Percentiles rank a stretch among this genome's conserved stretches.
Conservation (phyloP, 2,329 filamentous ascomycete genomes). For the Teratosphaeria epicoccoides region DNA sequence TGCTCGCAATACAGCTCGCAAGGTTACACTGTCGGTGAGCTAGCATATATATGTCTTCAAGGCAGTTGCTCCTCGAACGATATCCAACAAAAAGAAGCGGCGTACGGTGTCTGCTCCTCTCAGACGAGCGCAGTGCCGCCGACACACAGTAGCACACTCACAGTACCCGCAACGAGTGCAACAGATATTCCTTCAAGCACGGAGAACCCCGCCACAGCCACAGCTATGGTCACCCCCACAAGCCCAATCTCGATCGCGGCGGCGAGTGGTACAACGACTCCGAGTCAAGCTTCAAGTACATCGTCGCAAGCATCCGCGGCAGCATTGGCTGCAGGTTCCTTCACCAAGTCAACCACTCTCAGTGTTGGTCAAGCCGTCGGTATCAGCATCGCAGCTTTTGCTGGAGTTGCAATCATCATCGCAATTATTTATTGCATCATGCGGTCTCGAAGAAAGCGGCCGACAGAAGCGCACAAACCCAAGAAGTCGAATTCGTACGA, state of each 20-base stretch:
- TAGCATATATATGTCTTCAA: slow-evolving; percentile 18
- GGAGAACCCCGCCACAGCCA: not conserved
- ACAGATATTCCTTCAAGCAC: slow-evolving; percentile 2
- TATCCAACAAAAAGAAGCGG: slow-evolving; percentile 3
- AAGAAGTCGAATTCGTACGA: slow-evolving; percentile 20
- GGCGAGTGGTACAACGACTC: not conserved
- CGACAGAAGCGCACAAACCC: slow-evolving; percentile 7
- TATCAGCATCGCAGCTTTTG: slow-evolving; percentile 23
- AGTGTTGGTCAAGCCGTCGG: slow-evolving; percentile 24
- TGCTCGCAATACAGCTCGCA: slow-evolving; percentile 22
- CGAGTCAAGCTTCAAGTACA: not conserved
- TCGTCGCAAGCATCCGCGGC: not conserved
- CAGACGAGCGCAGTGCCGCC: slow-evolving; percentile 14
- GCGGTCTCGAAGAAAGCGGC: slow-evolving; percentile 15
- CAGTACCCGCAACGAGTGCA: slow-evolving; percentile 9
- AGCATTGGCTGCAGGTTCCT: not conserved
- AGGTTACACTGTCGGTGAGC: slow-evolving; percentile 25
- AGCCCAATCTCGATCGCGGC: not conserved
- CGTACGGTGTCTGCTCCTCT: slow-evolving; percentile 21
- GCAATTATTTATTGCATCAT: slow-evolving; percentile 13
- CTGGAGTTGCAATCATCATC: slow-evolving; percentile 15
- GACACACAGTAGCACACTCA: slow-evolving; percentile 17
- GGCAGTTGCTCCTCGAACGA: slow-evolving; percentile 8
- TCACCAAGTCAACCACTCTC: slow-evolving; percentile 11
- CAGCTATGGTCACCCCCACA: not conserved